A percentile compares a stretch with the other conserved stretches of the same genome.
Conservation (phyloP, 768 basidiomycete genomes). For the Mycena latifolia region DNA sequence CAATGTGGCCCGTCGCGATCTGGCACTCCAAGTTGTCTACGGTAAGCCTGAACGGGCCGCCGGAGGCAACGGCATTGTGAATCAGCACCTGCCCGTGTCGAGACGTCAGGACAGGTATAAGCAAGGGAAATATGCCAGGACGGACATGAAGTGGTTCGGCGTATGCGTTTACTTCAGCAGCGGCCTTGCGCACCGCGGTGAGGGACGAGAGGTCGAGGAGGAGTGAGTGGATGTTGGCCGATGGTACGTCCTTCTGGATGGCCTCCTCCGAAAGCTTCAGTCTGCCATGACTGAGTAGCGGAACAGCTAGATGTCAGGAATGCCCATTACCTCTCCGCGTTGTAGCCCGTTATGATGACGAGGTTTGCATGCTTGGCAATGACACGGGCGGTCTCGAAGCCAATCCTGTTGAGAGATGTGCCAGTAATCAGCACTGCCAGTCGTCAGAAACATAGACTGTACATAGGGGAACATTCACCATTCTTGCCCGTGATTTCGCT, state of each 20-base stretch:
- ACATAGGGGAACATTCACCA: no score
- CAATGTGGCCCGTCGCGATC: no score
- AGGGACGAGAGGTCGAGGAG: slow-evolving; percentile 12
- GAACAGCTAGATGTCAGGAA: no score
- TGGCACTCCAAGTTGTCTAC: no score
- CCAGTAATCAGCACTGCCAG: slow-evolving; percentile 16
- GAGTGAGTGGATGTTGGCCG: slow-evolving; percentile 9
- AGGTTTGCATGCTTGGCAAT: slow-evolving; percentile 22
- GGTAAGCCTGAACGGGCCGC: no score
- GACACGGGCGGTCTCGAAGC: slow-evolving; percentile 8
- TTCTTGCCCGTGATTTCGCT: neutral
- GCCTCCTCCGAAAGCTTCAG: slow-evolving; percentile 8
- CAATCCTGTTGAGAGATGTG: slow-evolving; percentile 13
- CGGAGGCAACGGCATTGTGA: no score
- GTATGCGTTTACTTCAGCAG: slow-evolving; percentile 9
- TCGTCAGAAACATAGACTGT: no score
- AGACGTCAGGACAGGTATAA: no score
- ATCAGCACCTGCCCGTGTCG: no score
- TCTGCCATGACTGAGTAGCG: neutral
- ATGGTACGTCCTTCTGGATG: slow-evolving; percentile 4
- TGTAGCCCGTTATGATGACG: slow-evolving; percentile 18
- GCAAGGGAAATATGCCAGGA: no score
- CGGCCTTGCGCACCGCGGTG: neutral
- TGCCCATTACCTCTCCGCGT: slow-evolving; percentile 22
- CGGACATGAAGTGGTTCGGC: slow-evolving; percentile 3